These are phyloP conservation scores for Nicotiana paniculata DNA, from an alignment of 257 asterid species.

Conservation along the genomic window DNA sequence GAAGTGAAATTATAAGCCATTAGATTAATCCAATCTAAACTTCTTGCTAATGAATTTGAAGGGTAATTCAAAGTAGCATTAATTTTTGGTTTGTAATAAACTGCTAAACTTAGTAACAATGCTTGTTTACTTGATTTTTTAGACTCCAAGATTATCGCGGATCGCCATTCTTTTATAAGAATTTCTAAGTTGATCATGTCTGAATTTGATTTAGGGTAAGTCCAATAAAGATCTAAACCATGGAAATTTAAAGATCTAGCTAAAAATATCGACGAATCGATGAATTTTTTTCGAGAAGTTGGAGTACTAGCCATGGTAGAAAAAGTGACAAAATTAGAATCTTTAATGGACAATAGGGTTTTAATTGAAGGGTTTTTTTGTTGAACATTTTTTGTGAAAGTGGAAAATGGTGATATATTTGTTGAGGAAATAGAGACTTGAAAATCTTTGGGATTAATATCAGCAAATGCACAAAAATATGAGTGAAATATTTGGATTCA, in stretches of 20 bases:
- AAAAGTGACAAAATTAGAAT: neutral
- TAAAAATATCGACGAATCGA: constrained; percentile 2
- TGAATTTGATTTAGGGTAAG: neutral
- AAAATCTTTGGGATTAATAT: neutral
- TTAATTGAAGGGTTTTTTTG: neutral
- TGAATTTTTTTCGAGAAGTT: neutral
- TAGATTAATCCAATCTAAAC: constrained; percentile 13
- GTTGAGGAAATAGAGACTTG: neutral
- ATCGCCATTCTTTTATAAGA: constrained; percentile 6
- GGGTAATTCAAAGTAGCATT: neutral
- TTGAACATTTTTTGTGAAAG: constrained; percentile 11
- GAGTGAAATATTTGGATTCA: constrained; percentile 10
- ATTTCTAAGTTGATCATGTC: constrained; percentile 1
- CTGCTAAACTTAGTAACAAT: constrained; percentile 5
- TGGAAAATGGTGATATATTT: neutral
- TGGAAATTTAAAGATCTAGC: constrained; percentile 7
- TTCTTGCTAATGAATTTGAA: neutral
- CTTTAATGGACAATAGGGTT: constrained; percentile 10
- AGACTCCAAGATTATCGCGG: neutral
- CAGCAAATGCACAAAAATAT: constrained; percentile 14
- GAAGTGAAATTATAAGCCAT: constrained; percentile 13
- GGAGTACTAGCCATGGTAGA: constrained; percentile 4
- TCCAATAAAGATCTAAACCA: constrained; percentile 16
- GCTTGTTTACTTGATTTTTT: neutral
- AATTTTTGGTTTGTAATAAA: neutral